Base-by-base conservation (phyloP, 1,284 basidiomycete genomes). In the Veloboletus limbatus region DNA sequence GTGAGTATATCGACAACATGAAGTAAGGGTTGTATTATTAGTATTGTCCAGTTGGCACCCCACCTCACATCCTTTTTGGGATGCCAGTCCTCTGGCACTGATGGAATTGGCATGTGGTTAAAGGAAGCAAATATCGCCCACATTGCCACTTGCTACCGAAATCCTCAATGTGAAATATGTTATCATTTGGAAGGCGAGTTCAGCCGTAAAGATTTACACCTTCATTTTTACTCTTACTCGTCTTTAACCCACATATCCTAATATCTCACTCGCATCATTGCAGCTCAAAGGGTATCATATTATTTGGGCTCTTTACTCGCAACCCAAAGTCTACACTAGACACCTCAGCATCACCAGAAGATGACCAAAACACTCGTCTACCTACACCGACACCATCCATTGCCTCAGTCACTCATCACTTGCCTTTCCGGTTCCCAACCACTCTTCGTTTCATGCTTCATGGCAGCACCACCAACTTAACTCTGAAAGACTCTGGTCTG, bases 341-440 rank as follows among this genome's bases (percentile, higher is more conserved):
- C 7, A n/a, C 47, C 10, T 14, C 47, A 0, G 31, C 39, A 6
- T 51, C 58, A 18, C 42, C 54, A 22, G 49, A 51, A 27, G 45
- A 26, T 43, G 48, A 53, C 43, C 28, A 56, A 28, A 24, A 41
- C 33, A 18, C 53, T n/a, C 76, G 76, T 56, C 66, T 76, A 8
- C 72, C 76, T 11, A 79, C 78, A 0, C 78, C 79, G 0, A 76
- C 79, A 0, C 77, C 78, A 0, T 78, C 79, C 17, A 54, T 73
- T 33, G 58, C 65, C 40, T 67, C 68, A 3, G 58, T 51, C 7
- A 16, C 39, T 38, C 53, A 66, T 56, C 60, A 58, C 57, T 65
- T 47, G 26, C 64, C 51, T 41, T 62, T 53, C 53, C 61, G 49
- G 18, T 58, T 54, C 59, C 60, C 34, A 22, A 53, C 49, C 52